phyloP scores from a whole-genome alignment of 2,329 filamentous ascomycete species.

The Hypoxylon sp. region DNA sequence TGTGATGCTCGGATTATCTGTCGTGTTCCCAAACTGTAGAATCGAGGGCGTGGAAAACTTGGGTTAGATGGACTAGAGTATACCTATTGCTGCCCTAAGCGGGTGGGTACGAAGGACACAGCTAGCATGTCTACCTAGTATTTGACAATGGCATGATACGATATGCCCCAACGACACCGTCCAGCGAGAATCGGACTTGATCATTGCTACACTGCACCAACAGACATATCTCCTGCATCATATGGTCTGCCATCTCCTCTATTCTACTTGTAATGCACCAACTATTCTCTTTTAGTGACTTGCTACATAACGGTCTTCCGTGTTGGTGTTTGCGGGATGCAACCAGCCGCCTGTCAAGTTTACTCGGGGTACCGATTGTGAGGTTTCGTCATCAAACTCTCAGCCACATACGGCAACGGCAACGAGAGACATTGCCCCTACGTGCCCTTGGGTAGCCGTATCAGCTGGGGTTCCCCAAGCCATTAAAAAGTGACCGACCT shows the following conservation, averaged over 20 bases:
- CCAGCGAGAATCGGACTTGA: background rate
- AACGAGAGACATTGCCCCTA: background rate
- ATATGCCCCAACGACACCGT: background rate
- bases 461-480: background rate
- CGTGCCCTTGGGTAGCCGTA: background rate
- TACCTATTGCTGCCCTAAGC: no score
- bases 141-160: background rate
- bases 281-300: background rate
- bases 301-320: background rate
- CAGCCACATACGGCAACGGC: constrained; percentile 1
- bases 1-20: background rate
- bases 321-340: background rate
- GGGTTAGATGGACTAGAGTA: background rate
- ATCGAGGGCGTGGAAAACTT: background rate
- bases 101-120: no score
- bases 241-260: no score
- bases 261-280: background rate
- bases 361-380: background rate
- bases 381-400: background rate
- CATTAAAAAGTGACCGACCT: background rate
- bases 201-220: background rate
- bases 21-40: no score
- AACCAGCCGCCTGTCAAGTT: background rate
- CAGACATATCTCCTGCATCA: no score
- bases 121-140: no score